Evolutionary conservation across 176 grass and related monocot genomes (phyloP).

Genomic region (Oryza coarctata): DNA sequence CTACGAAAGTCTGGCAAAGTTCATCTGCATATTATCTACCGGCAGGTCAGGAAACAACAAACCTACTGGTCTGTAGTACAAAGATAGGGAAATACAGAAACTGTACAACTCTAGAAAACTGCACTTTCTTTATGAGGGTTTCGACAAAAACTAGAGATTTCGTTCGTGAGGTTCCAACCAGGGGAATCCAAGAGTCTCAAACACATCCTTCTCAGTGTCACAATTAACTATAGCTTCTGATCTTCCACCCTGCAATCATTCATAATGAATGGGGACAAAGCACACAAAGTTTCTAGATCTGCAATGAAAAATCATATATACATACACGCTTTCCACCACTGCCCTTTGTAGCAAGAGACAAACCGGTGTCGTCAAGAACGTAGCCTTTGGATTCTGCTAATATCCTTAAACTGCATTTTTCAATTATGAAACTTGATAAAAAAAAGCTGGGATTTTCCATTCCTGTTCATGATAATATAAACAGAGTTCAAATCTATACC

Average conservation of each 20-base stretch:
- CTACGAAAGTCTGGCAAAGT: background rate
- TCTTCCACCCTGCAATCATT: constrained; percentile 54
- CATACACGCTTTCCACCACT: constrained; percentile 68
- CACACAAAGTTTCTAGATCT: background rate
- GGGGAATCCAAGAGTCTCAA: constrained; percentile 82
- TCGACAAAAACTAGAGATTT: constrained; percentile 41
- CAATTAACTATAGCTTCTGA: constrained; percentile 64
- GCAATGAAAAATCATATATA: background rate
- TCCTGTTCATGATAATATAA: background rate
- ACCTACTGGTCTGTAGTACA: background rate
- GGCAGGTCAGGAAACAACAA: background rate
- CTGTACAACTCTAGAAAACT: background rate
- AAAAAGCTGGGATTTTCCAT: background rate
- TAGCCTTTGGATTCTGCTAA: constrained; percentile 91
- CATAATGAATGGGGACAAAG: background rate
- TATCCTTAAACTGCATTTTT: constrained; percentile 66
- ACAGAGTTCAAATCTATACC: constrained; percentile 48
- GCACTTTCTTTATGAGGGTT: background rate
- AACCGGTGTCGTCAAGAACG: constrained; percentile 75
- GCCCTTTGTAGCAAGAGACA: constrained; percentile 65
- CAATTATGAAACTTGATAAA: background rate
- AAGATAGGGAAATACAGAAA: background rate
- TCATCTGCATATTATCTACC: background rate
- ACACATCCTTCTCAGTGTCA: constrained; percentile 80
- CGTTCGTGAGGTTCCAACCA: constrained; percentile 82